Base-by-base conservation (phyloP, 805 yeast genomes). In the Citeromyces nyonsensis region DNA sequence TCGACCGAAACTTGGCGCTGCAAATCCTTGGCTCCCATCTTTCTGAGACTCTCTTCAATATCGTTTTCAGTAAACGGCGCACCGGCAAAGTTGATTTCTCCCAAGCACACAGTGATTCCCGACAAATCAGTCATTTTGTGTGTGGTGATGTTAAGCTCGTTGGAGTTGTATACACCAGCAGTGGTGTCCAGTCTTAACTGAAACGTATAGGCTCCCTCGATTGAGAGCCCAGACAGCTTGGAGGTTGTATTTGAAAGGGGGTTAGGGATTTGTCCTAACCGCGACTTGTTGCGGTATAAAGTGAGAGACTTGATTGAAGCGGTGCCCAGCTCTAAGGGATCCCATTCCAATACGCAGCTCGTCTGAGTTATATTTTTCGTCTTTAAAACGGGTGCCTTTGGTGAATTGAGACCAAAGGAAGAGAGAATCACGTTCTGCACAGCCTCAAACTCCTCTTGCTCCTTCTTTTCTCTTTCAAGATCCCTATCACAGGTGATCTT, bases 121-220 rank as follows among this genome's bases (percentile, higher is more conserved):
- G 83, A 67, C 44, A 91, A 63, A 54, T 91, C 96, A 0, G 95
- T 85, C 96, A 88, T 85, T 48, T 84, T 86, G 51, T 85, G 97
- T 3, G 98, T 91, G 36, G 70, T 76, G 10, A 86, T 70, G 31
- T 66, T 66, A 15, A 88, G 51, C 13, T 56, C 55, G 29, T 84
- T 76, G 8, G 95, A 81, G 46, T 60, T 59, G 44, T 66, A 82
- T 8, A 65, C 62, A n/a, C 98, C 98, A 0, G 96, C 93, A 0
- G 95, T 77, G 6, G 98, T 86, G 36, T 74, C 78, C 48, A 91
- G 60, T 42, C 74, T 70, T 44, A 91, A 65, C 47, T 77, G 84
- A 55, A 91, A 88, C 29, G 65, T 67, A 54, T 81, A 88, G 31
- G 67, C 64, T 15, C 83, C 75, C 49, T 88, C 95, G 33, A 91